Evolutionary conservation across 2,329 filamentous ascomycete species (phyloP), one percentile per base, ranked within the genome.

Genomic region (Thielaviopsis populi): DNA sequence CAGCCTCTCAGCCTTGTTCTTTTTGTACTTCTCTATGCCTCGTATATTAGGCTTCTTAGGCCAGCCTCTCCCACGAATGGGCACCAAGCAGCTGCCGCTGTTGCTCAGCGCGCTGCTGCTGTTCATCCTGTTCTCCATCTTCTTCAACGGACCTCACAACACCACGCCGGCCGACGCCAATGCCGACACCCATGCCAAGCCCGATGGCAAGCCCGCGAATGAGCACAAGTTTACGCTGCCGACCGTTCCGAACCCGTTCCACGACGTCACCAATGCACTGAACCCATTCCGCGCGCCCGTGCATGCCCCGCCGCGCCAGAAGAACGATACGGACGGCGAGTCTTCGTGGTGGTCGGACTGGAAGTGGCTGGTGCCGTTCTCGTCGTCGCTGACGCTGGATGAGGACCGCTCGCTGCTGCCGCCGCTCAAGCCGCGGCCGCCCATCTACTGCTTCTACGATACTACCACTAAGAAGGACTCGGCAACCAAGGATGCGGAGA

Each of bases 401-500:
- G 88, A 95, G 72, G 87, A 88, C 70, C 82, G 90, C 63, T 86
- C 88, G 7, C 81, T 97, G 63, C 83, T 97, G 2, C 94, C 94
- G 58, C 88, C 89, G 2, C 76, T 95, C 33, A 75, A 73, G 58
- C 76, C 81, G 40, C 83, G 92, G 24, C 84, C 87, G 27, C 80
- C 84, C 0, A 85, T 97, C 63, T 97, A 96, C 75, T 96, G 91
- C 68, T 97, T 92, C 74, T 96, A 95, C 72, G 90, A 96, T 70
- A 77, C 82, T 11, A 83, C 82, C 3, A 73, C 78, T 19, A 75
- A 80, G 66, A 86, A 86, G 73, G 81, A 87, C 40, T 78, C 81
- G 59, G 80, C 81, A 19, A 80, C 82, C 61, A 82, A 82, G 69
- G 82, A 87, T 66, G 88, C 89, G 3, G 89, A 96, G 72, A 86